Conservation (phyloP, 192 early-diverging fungal genomes). For the Dissophora ornata region DNA sequence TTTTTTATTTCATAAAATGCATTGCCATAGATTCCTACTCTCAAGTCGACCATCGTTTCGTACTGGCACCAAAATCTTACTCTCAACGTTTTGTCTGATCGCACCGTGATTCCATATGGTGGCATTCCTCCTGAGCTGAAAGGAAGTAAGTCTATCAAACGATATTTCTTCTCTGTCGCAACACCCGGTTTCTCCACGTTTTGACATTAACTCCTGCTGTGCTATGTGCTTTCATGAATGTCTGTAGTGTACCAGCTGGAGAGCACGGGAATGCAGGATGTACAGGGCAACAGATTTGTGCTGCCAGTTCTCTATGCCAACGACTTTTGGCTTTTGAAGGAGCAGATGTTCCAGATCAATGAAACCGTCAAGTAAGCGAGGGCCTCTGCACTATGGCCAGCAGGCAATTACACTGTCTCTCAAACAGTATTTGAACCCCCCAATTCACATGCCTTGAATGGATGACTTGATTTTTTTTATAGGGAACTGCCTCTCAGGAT, state of each 20-base stretch:
- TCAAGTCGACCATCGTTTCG: conserved; percentile 64
- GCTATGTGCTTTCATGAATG: background rate
- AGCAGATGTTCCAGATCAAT: conserved; percentile 77
- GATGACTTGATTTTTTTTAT: background rate
- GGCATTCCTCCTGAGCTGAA: conserved; percentile 63
- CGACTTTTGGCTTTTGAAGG: conserved; percentile 84
- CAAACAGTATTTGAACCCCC: no score
- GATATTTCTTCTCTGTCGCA: no score
- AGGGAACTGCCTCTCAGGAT: conserved; percentile 75
- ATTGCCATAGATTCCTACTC: background rate
- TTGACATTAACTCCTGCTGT: background rate
- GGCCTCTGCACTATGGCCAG: no score
- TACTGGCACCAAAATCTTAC: conserved; percentile 88
- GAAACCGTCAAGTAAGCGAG: conserved; percentile 71
- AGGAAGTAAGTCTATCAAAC: conserved; percentile 52
- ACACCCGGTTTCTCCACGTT: no score
- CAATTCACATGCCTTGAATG: no score
- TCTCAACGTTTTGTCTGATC: conserved; percentile 65
- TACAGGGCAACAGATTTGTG: conserved; percentile 63
- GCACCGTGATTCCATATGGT: conserved; percentile 56
- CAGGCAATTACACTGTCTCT: no score
- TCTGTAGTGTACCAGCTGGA: conserved; percentile 57
- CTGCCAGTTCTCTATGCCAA: conserved; percentile 79
- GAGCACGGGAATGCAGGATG: conserved; percentile 36
- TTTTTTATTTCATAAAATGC: background rate